phyloP scores from a whole-genome alignment of 345 rosid species.

The Brassica juncea region DNA sequence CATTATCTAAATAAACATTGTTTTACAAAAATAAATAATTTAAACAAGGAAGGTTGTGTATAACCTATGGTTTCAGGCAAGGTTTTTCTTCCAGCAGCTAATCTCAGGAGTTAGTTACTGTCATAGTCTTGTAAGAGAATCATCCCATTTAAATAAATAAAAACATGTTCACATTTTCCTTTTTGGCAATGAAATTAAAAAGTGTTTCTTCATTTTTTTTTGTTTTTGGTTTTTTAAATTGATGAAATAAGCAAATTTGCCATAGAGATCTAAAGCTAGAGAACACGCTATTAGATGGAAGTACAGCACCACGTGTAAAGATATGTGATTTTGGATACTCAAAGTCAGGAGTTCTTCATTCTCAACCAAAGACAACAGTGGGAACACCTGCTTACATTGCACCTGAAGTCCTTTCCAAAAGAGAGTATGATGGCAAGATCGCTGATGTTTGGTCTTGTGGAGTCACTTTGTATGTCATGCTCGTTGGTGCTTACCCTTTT shows the following conservation, averaged over 20 bases:
- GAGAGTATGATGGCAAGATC: constrained; percentile 65
- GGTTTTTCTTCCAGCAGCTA: constrained; percentile 80
- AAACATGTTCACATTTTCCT: not conserved
- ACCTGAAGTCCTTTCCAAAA: constrained; percentile 61
- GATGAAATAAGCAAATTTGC: constrained; percentile 52
- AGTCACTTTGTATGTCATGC: constrained; percentile 62
- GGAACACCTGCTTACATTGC: constrained; percentile 81
- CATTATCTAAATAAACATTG: not conserved
- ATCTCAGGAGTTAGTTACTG: constrained; percentile 75
- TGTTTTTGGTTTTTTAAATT: not conserved
- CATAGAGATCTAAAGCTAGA: constrained; percentile 78
- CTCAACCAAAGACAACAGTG: constrained; percentile 75
- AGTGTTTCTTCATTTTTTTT: not conserved
- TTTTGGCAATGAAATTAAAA: not conserved
- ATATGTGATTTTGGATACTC: constrained; percentile 78
- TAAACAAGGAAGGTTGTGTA: not conserved
- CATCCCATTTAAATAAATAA: not conserved
- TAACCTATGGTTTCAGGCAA: constrained; percentile 48
- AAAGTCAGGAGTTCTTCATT: constrained; percentile 69
- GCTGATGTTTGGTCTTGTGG: constrained; percentile 77
- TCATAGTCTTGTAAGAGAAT: constrained; percentile 62
- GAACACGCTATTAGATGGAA: constrained; percentile 71
- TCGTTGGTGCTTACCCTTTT: constrained; percentile 65
- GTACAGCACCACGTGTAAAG: constrained; percentile 61
- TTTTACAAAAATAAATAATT: not conserved